A percentile compares a stretch with the other conserved stretches of the same genome.
Evolutionary conservation across 1,139 yeast genomes (phyloP).

Genomic region (Lipomyces yarrowii): DNA sequence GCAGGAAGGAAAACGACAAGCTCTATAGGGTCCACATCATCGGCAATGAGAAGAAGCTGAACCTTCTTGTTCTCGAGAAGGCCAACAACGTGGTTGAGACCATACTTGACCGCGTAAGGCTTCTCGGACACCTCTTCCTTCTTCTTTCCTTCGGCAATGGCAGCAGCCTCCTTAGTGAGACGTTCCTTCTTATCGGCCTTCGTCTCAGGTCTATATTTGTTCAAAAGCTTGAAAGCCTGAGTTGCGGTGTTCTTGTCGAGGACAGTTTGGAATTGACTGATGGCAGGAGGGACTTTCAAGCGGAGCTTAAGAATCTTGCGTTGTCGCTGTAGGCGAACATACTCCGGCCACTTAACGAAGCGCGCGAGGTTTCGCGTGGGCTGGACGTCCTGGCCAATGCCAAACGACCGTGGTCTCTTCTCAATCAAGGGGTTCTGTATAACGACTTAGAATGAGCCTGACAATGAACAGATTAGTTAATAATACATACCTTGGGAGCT

Average conservation of each 20-base stretch:
- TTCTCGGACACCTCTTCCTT: slow-evolving; percentile 94
- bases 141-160: slow-evolving; percentile 95
- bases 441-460: not conserved
- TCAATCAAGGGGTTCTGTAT: slow-evolving; percentile 73
- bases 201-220: slow-evolving; percentile 99
- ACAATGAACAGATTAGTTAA: not conserved
- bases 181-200: slow-evolving; percentile 97
- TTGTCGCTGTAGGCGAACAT: slow-evolving; percentile 96
- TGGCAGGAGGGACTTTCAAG: slow-evolving; percentile 98
- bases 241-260: slow-evolving; percentile 98
- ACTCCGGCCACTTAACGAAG: slow-evolving; percentile 98
- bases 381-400: slow-evolving; percentile 93
- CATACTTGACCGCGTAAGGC: slow-evolving; percentile 95
- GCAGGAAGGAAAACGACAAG: slow-evolving; percentile 95
- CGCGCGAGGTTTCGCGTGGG: slow-evolving; percentile 96
- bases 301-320: slow-evolving; percentile 92
- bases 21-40: slow-evolving; percentile 98
- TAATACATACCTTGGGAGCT: slow-evolving; percentile 39
- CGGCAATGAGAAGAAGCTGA: slow-evolving; percentile 92
- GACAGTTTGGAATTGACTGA: slow-evolving; percentile 92
- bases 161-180: slow-evolving; percentile 98
- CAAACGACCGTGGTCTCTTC: slow-evolving; percentile 89
- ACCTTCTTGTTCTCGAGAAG: slow-evolving; percentile 98
- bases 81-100: slow-evolving; percentile 97
- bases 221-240: slow-evolving; percentile 92